Percentiles rank a stretch among this genome's conserved stretches.
phyloP scores from a whole-genome alignment of 257 asterid species.

The Coffea canephora region DNA sequence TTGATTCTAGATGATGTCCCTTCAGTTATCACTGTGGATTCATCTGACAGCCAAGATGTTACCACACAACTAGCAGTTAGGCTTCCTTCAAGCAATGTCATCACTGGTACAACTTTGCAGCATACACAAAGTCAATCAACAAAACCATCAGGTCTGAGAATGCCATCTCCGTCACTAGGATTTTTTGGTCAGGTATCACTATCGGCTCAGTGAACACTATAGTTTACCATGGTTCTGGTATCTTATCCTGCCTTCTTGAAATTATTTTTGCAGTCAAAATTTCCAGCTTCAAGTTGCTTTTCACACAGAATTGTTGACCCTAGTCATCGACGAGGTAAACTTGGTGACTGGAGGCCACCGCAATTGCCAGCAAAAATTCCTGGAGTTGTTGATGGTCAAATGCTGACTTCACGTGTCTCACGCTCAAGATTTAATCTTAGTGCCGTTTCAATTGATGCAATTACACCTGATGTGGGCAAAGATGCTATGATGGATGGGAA shows the following conservation, averaged over 20 bases:
- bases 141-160: conserved; percentile 84
- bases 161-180: conserved; percentile 95
- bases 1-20: conserved; percentile 31
- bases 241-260: conserved; percentile 5
- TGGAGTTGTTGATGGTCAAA: conserved; percentile 22
- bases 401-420: conserved; percentile 17
- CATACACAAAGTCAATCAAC: conserved; percentile 33
- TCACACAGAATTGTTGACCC: conserved; percentile 35
- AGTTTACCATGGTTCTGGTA: conserved; percentile 18
- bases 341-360: conserved; percentile 37
- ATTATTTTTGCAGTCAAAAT: conserved; percentile 61
- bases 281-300: conserved; percentile 35
- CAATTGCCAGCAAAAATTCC: conserved; percentile 30
- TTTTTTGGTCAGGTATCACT: conserved; percentile 71
- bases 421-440: too few relatives aligned
- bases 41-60: conserved; percentile 36
- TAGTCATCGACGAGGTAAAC: conserved; percentile 33
- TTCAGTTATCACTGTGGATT: conserved; percentile 28
- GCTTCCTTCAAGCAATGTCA: conserved; percentile 34
- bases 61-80: conserved; percentile 26
- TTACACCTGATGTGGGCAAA: conserved; percentile 29
- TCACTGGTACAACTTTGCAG: conserved; percentile 34
- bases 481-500: conserved; percentile 26
- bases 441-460: conserved; percentile 9
- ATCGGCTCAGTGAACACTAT: conserved; percentile 10